Evolutionary conservation across 2,329 filamentous ascomycete species (phyloP).

Genomic region (Ophiostoma sp.): DNA sequence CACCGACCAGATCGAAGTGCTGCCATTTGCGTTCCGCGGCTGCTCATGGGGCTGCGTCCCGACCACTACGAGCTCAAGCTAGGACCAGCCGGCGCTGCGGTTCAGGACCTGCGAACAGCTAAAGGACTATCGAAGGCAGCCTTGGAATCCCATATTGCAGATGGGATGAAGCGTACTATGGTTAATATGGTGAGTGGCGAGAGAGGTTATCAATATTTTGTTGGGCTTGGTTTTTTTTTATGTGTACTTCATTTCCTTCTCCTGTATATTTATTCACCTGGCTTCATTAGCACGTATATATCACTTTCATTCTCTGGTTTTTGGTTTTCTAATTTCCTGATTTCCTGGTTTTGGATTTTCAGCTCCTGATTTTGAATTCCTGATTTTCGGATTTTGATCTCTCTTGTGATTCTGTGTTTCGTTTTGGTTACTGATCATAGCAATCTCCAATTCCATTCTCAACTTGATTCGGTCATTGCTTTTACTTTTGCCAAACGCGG

Average conservation of each 20-base stretch:
- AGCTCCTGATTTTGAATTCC: too few species aligned
- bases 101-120: neutral
- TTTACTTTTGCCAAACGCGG: too few species aligned
- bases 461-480: too few species aligned
- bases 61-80: neutral
- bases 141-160: too few species aligned
- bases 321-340: too few species aligned
- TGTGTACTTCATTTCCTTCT: neutral
- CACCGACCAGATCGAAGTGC: slow-evolving; percentile 33
- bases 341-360: too few species aligned
- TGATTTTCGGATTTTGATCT: too few species aligned
- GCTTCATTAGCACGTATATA: neutral
- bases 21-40: slow-evolving; percentile 45
- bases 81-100: neutral
- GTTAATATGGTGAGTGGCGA: neutral
- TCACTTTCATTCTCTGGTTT: neutral
- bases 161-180: too few species aligned
- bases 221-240: neutral
- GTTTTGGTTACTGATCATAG: too few species aligned
- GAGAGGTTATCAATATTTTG: neutral
- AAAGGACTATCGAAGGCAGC: too few species aligned
- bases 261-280: neutral
- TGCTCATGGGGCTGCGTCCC: slow-evolving; percentile 49
- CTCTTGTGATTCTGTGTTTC: too few species aligned
- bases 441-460: too few species aligned